A percentile compares a stretch with the other conserved stretches of the same genome.
These are phyloP conservation scores for Trichoderma koningii DNA, from an alignment of 2,329 filamentous ascomycete species.

Conservation along the genomic window DNA sequence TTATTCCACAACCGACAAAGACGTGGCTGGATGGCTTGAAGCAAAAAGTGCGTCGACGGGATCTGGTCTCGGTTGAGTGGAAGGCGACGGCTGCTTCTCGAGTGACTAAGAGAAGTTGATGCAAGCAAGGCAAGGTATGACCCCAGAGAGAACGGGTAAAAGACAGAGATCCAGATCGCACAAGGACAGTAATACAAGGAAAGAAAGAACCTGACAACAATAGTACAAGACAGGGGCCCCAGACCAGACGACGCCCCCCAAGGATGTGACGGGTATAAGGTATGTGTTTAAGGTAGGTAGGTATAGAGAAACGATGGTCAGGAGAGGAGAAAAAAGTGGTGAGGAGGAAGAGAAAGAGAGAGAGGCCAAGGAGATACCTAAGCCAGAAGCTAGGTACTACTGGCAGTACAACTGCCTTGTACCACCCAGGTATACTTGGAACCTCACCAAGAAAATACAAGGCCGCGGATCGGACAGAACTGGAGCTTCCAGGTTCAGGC, in stretches of 20 bases:
- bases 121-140: background rate
- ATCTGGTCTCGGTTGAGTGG: background rate
- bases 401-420: too few relatives aligned
- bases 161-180: background rate
- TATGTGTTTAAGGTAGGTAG: too few relatives aligned
- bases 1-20: background rate
- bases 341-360: too few relatives aligned
- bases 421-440: too few relatives aligned
- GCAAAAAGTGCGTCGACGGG: background rate
- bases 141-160: background rate
- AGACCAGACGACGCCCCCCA: constrained; percentile 1
- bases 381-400: too few relatives aligned
- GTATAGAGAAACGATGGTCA: too few relatives aligned
- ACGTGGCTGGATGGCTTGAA: background rate
- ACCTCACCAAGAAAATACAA: too few relatives aligned
- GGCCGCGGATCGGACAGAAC: too few relatives aligned
- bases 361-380: too few relatives aligned
- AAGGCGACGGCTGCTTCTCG: background rate
- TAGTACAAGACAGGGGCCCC: background rate
- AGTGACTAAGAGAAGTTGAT: background rate
- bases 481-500: too few relatives aligned
- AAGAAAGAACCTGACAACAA: background rate
- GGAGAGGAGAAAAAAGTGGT: too few relatives aligned
- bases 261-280: too few relatives aligned
- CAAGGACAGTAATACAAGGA: background rate